phyloP scores from a whole-genome alignment of 2,329 filamentous ascomycete genomes.

The Aspergillus pseudotamarii region DNA sequence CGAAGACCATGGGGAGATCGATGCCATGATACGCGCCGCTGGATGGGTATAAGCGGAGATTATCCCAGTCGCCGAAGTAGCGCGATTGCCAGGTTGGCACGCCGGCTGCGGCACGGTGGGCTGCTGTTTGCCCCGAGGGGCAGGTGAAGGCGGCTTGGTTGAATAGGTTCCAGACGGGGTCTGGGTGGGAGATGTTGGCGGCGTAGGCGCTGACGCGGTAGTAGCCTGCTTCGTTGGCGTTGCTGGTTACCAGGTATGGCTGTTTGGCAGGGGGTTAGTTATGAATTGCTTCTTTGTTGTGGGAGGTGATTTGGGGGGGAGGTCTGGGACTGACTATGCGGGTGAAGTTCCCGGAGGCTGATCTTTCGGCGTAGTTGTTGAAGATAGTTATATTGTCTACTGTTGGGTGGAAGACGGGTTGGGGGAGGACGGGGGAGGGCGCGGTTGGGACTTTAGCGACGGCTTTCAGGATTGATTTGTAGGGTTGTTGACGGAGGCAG shows the following conservation, averaged over 20 bases:
- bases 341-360: slow-evolving; percentile 40
- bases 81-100: slow-evolving; percentile 51
- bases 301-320: no score
- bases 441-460: slow-evolving; percentile 39
- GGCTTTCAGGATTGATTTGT: slow-evolving; percentile 41
- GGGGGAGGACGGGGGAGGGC: slow-evolving; percentile 31
- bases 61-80: slow-evolving; percentile 55
- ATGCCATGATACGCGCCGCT: slow-evolving; percentile 19
- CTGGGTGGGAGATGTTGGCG: slow-evolving; percentile 43
- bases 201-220: slow-evolving; percentile 50
- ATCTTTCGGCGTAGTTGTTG: slow-evolving; percentile 41
- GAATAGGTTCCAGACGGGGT: slow-evolving; percentile 42
- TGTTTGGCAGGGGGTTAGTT: not conserved
- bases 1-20: no score
- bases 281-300: no score
- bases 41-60: slow-evolving; percentile 50
- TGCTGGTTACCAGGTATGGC: slow-evolving; percentile 49
- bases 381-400: slow-evolving; percentile 48
- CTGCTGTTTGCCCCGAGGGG: slow-evolving; percentile 45
- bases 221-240: slow-evolving; percentile 52
- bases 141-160: slow-evolving; percentile 53
- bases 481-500: slow-evolving; percentile 44
- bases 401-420: slow-evolving; percentile 46
- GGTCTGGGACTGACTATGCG: not conserved
- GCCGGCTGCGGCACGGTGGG: slow-evolving; percentile 35